Evolutionary conservation across 2,329 filamentous ascomycete species (phyloP), one percentile per base, ranked within the genome.

Genomic region (Neophaeococcomyces aloes): DNA sequence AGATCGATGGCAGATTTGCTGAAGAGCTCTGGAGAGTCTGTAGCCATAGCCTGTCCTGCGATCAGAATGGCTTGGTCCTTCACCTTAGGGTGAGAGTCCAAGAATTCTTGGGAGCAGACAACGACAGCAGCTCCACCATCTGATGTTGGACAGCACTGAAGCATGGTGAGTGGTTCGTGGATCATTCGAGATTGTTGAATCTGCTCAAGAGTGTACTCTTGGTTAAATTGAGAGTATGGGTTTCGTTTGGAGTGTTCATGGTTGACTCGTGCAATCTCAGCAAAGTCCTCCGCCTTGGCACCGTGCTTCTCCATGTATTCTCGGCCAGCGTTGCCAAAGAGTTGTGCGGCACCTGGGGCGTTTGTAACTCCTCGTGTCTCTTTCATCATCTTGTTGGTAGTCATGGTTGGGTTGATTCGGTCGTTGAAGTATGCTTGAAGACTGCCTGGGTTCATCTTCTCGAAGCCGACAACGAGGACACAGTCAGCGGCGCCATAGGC

Each of bases 251-350:
- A 88, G 74, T 98, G 91, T 50, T 80, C 80, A 66, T 96, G 89
- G 71, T 94, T 96, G 61, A 96, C 67, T 54, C 89, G 80, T 7
- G 79, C 89, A 59, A 96, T 95, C 68, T 96, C 89, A 27, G 85
- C 89, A 65, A 96, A 95, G 70, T 96, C 89, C 55, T 84, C 80
- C 8, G 74, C 60, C 57, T 73, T 84, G 47, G 89, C 91, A 44
- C 88, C 89, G 63, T 85, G 87, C 80, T 86, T 89, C 69, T 95
- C 87, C 70, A 93, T 95, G 61, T 96, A 95, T 67, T 96, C 89
- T 41, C 79, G 66, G 1, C 89, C 89, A 11, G 88, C 89, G 58
- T 96, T 96, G 30, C 88, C 91, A 62, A 96, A 96, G 74, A 94
- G 79, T 67, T 96, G 91, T 0, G 88, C 86, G 0, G 88, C 84